Evolutionary conservation across 1,284 basidiomycete species (phyloP).

Genomic region (Dichomitus squalens): DNA sequence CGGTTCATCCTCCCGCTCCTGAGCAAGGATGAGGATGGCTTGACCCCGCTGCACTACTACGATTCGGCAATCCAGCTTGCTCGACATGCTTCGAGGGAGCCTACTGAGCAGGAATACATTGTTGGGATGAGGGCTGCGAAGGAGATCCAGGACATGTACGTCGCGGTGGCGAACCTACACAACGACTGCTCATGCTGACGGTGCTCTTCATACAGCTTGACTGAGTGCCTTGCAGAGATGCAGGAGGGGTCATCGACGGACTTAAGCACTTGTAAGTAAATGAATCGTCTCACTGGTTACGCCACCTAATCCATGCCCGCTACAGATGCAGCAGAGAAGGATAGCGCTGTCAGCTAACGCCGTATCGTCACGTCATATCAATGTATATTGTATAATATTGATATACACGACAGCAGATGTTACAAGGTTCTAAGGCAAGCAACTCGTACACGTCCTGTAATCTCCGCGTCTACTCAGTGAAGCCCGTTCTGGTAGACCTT

Average conservation of each 20-base stretch:
- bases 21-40: constrained; percentile 57
- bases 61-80: constrained; percentile 79
- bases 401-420: background rate
- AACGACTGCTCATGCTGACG: background rate
- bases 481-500: constrained; percentile 51
- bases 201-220: constrained; percentile 42
- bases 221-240: constrained; percentile 65
- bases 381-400: background rate
- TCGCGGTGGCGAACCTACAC: constrained; percentile 1
- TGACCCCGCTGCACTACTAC: constrained; percentile 72
- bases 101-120: constrained; percentile 71
- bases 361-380: background rate
- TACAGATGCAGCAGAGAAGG: constrained; percentile 10
- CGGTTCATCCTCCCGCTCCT: constrained; percentile 72
- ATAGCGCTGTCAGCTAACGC: background rate
- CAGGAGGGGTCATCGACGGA: constrained; percentile 47
- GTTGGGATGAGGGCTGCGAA: constrained; percentile 65
- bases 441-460: background rate
- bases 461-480: constrained; percentile 38
- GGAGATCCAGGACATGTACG: constrained; percentile 60
- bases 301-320: background rate
- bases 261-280: constrained; percentile 18
- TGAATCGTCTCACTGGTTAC: background rate
- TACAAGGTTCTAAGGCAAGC: background rate
- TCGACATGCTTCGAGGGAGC: constrained; percentile 62